These are phyloP conservation scores for Sutorius australiensis DNA, from an alignment of 768 basidiomycete species.

Conservation along the genomic window DNA sequence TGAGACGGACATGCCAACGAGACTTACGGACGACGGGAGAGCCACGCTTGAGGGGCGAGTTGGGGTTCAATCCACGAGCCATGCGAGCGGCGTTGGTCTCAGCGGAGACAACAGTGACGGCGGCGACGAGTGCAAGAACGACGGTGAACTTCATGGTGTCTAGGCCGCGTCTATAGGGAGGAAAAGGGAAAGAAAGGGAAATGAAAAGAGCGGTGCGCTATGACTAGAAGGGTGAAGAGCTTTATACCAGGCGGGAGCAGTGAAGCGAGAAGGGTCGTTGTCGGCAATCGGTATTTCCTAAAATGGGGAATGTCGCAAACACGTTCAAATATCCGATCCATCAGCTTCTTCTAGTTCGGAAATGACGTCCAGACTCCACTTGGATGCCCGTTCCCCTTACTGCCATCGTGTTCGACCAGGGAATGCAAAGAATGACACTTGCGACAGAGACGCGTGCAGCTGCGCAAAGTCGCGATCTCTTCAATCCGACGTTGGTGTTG, in stretches of 20 bases:
- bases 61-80: slow-evolving; percentile 50
- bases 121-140: slow-evolving; percentile 36
- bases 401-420: not conserved
- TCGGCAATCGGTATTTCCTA: slow-evolving; percentile 13
- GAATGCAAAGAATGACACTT: not conserved
- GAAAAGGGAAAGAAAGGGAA: not conserved
- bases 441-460: not conserved
- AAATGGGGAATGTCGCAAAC: not conserved
- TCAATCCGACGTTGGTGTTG: not conserved
- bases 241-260: slow-evolving; percentile 10
- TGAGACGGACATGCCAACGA: not conserved
- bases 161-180: not conserved
- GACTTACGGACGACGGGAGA: slow-evolving; percentile 35
- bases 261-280: slow-evolving; percentile 12
- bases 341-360: not conserved
- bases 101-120: slow-evolving; percentile 36
- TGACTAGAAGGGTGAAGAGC: not conserved
- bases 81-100: slow-evolving; percentile 53
- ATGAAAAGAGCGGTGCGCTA: not conserved
- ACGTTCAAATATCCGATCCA: slow-evolving; percentile 3
- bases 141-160: slow-evolving; percentile 29
- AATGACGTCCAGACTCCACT: not conserved
- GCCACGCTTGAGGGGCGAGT: slow-evolving; percentile 37
- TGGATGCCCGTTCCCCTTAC: not conserved
- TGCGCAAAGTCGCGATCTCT: not conserved